Percentiles rank a stretch among this genome's conserved stretches.
phyloP scores from a whole-genome alignment of 441 rosid species.

The Eutrema salsugineum region DNA sequence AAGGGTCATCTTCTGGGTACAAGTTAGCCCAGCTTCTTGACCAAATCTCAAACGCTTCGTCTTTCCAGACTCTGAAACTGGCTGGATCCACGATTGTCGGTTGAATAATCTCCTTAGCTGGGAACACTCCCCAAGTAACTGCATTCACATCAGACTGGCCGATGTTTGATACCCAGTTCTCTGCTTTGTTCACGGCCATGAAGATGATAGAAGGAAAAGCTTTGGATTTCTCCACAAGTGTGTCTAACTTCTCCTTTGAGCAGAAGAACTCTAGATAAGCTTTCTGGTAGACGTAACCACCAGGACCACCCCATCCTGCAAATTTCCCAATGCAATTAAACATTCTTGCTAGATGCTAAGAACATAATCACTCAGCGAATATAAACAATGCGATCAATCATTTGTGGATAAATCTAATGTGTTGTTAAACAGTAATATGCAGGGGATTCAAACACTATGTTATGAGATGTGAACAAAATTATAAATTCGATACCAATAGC shows the following conservation, averaged over 20 bases:
- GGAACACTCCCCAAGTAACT: slow-evolving; percentile 97
- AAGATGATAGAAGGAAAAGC: slow-evolving; percentile 53
- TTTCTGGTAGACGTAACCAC: slow-evolving; percentile 94
- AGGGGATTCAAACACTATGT: neutral
- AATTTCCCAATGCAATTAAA: neutral
- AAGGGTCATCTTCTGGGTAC: slow-evolving; percentile 71
- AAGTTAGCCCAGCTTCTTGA: slow-evolving; percentile 76
- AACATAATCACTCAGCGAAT: neutral
- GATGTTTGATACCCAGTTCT: slow-evolving; percentile 54
- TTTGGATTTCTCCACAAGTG: slow-evolving; percentile 68
- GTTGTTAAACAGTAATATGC: neutral
- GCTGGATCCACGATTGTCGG: slow-evolving; percentile 94
- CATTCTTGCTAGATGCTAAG: neutral
- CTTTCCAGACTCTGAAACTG: slow-evolving; percentile 94
- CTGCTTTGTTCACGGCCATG: slow-evolving; percentile 68
- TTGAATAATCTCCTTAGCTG: slow-evolving; percentile 82
- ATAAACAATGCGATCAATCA: neutral
- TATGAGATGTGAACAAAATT: neutral
- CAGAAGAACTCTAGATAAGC: slow-evolving; percentile 97
- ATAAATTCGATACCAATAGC: slow-evolving; percentile 51
- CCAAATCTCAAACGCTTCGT: slow-evolving; percentile 96
- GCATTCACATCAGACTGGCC: slow-evolving; percentile 65
- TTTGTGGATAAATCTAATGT: neutral
- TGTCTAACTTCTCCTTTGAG: slow-evolving; percentile 59
- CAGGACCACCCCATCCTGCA: slow-evolving; percentile 97